Percentiles rank a stretch among this genome's conserved stretches.
phyloP scores from a whole-genome alignment of 495 filamentous ascomycete species.

The Tricharina praecox region DNA sequence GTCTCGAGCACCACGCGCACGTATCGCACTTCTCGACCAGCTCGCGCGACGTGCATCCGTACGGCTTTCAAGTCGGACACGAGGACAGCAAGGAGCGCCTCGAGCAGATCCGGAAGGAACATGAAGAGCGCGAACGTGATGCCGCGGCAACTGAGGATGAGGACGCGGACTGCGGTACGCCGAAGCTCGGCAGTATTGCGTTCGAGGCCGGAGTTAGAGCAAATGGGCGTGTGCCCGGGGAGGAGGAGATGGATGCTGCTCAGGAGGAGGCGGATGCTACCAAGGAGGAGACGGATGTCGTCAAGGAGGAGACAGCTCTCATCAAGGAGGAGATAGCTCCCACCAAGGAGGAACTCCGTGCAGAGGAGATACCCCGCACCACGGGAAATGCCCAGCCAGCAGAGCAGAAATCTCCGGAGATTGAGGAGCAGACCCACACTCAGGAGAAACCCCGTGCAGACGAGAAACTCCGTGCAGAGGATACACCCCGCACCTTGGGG shows the following conservation, averaged over 20 bases:
- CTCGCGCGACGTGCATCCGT: constrained; percentile 55
- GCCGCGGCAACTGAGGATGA: constrained; percentile 19
- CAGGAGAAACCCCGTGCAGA: too few relatives aligned
- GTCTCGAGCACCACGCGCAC: constrained; percentile 27
- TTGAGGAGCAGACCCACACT: too few relatives aligned
- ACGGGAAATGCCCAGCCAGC: too few relatives aligned
- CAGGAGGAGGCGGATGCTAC: neutral
- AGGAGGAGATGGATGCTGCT: neutral
- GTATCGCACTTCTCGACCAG: constrained; percentile 62
- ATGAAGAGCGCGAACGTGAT: constrained; percentile 1
- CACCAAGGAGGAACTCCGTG: neutral
- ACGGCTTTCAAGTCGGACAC: constrained; percentile 38
- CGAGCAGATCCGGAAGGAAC: constrained; percentile 6
- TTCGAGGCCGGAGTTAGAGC: constrained; percentile 9
- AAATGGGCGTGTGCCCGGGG: neutral
- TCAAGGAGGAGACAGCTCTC: neutral
- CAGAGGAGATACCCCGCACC: too few relatives aligned
- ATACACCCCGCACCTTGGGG: too few relatives aligned
- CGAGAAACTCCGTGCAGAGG: too few relatives aligned
- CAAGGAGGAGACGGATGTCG: neutral
- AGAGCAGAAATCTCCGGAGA: too few relatives aligned
- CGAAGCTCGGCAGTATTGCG: constrained; percentile 14
- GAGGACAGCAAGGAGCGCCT: constrained; percentile 13
- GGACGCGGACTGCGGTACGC: constrained; percentile 16
- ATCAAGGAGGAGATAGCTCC: neutral